Evolutionary conservation across 345 rosid genomes (phyloP), one percentile per base, ranked within the genome.

Genomic region (rapeseed (Brassica napus)): DNA sequence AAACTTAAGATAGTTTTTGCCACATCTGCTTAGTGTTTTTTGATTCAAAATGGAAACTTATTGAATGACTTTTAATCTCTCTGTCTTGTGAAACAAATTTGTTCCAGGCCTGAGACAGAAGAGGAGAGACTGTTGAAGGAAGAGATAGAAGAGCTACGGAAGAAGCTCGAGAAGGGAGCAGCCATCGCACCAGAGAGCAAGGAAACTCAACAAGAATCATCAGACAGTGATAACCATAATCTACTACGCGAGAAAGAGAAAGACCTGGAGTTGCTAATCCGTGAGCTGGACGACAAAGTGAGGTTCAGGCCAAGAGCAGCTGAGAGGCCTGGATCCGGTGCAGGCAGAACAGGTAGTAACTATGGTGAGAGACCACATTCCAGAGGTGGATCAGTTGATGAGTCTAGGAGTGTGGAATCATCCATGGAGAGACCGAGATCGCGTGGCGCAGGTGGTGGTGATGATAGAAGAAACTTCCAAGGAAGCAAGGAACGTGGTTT

Each of bases 401-500:
- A 92, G 65, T 82, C 94, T 61, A 89, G 94, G 75, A 84, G 78
- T 68, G 42, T 69, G 6, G 98, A 95, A 76, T 26, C 28, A 26
- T 91, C 83, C 73, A 84, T 70, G 69, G 94, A 88, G 73, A 91
- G 97, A 73, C 99, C 98, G 57, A 75, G 79, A 72, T 95, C 99
- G 26, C 97, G 89, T 60, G 97, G 97, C 69, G 76, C 79, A 66
- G 87, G 76, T 72, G 96, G 28, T 26, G 28, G 90, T 78, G 92
- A 89, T 68, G 97, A 91, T 31, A 85, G 97, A 88, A 88, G 91
- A 87, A 66, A 83, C 81, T 88, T 86, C 79, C 94, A 88, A 73
- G 91, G 93, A 84, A 87, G 91, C 80, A 89, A 89, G 81, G 99
- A 93, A 65, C 88, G 91, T 72, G 97, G 93, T 71, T 95, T 86